Evolutionary conservation across 352 stramenopile genomes (phyloP), one percentile per base, ranked within the genome.

Genomic region (Phytophthora citricola): DNA sequence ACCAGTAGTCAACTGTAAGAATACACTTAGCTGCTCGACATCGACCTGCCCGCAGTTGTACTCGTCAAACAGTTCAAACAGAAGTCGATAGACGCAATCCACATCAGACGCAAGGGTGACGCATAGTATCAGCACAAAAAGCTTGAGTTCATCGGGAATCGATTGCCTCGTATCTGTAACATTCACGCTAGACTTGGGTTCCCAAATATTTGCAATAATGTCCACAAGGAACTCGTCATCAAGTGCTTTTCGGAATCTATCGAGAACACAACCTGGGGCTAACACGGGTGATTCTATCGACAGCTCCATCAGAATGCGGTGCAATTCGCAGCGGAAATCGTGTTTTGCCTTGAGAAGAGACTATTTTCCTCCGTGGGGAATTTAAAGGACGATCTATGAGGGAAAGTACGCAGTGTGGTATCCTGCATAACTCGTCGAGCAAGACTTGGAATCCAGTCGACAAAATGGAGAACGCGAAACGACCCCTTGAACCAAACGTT

Each of bases 1-100:
- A 7, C 32, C n/a, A 7, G 41, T 45, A 31, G 53, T 52, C 38
- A 69, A 32, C 29, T 69, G 61, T 26, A 64, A 43, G 8, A 69
- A 53, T 4, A 8, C 14, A 31, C 61, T 14, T 7, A 69, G 17
- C 47, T 69, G 61, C 1, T 63, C 53, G n/a, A 41, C 38, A 31
- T 36, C 45, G 8, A 83, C 57, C 29, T 63, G 61, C 0, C 78
- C 69, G 27, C 54, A 70, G 14, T 39, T 75, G n/a, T 67, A 36
- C 6, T 70, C 54, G 36, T 89, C 78, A 22, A 86, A 78, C 0
- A 86, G 34, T 24, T 71, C 66, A 44, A 87, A 87, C 1, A 87
- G 26, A 31, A 74, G 62, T 1, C 80, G 69, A 49, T 79, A 66
- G 0, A 85, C 58, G 14, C 81, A 68, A 2, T 56, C n/a, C 14